These are phyloP conservation scores for Aspergillus intermedius DNA, from an alignment of 2,329 filamentous ascomycete genomes.

Conservation along the genomic window DNA sequence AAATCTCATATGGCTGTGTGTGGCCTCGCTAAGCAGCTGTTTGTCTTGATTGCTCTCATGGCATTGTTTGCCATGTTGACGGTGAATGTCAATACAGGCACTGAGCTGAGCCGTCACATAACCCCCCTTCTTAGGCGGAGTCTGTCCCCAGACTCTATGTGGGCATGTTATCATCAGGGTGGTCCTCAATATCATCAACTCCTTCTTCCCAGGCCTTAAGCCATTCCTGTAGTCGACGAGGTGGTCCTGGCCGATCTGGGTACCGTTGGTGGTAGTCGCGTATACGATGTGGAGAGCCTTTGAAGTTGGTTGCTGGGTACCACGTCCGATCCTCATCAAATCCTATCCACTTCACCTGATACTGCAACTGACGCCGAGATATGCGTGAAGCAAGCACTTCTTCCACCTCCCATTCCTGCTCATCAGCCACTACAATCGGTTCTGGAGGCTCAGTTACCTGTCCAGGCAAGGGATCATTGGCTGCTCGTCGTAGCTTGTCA, in stretches of 20 bases:
- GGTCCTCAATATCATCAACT: background rate
- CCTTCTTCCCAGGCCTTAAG: background rate
- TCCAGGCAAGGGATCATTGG: background rate
- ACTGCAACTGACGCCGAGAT: slow-evolving; percentile 2
- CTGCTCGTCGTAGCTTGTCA: background rate
- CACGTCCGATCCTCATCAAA: slow-evolving; percentile 4
- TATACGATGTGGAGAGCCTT: slow-evolving; percentile 1
- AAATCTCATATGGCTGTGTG: too few species aligned
- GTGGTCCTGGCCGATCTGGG: slow-evolving; percentile 5
- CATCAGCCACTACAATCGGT: background rate
- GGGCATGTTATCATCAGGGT: background rate
- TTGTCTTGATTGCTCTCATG: too few species aligned
- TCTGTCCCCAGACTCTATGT: background rate
- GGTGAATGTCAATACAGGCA: too few species aligned
- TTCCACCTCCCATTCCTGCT: slow-evolving; percentile 9
- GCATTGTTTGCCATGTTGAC: too few species aligned
- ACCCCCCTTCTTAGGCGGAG: background rate
- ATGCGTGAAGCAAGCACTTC: slow-evolving; percentile 3
- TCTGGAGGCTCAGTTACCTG: background rate
- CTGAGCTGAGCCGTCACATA: background rate
- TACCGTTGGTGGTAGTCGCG: slow-evolving; percentile 5
- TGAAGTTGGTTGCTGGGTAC: slow-evolving; percentile 8
- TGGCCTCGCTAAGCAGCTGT: too few species aligned
- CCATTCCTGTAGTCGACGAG: slow-evolving; percentile 3
- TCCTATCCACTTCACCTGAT: slow-evolving; percentile 6